phyloP scores from a whole-genome alignment of 352 stramenopile species.

The Bremia lactucae region DNA sequence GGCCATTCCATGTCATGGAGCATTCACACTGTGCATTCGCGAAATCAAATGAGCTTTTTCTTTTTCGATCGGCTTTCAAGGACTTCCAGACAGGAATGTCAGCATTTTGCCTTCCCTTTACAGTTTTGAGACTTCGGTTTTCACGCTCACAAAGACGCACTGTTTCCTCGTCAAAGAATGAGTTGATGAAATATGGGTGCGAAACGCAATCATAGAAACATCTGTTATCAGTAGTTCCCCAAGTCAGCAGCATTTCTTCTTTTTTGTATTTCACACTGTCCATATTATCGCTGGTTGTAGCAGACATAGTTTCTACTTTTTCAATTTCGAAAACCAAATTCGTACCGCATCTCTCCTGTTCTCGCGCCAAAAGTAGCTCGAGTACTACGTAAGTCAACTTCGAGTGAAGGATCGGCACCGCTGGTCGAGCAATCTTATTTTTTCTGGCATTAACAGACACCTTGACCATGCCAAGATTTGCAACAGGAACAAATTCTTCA shows the following conservation, averaged over 20 bases:
- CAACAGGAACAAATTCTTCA: slow-evolving; percentile 66
- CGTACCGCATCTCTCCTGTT: slow-evolving; percentile 14
- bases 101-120: slow-evolving; percentile 55
- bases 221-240: slow-evolving; percentile 30
- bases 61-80: slow-evolving; percentile 10
- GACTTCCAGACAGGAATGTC: slow-evolving; percentile 63
- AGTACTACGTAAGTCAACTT: slow-evolving; percentile 41
- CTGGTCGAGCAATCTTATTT: slow-evolving; percentile 44
- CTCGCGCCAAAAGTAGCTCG: slow-evolving; percentile 29
- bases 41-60: slow-evolving; percentile 3
- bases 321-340: slow-evolving; percentile 72
- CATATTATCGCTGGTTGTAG: slow-evolving; percentile 13
- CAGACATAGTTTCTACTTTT: slow-evolving; percentile 38
- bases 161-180: slow-evolving; percentile 55
- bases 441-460: slow-evolving; percentile 32
- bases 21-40: slow-evolving; percentile 21
- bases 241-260: slow-evolving; percentile 26
- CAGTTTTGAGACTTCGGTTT: slow-evolving; percentile 51
- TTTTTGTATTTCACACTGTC: slow-evolving; percentile 25
- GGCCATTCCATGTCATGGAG: slow-evolving; percentile 28
- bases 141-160: slow-evolving; percentile 33
- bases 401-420: slow-evolving; percentile 43
- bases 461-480: slow-evolving; percentile 72
- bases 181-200: slow-evolving; percentile 65
- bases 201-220: slow-evolving; percentile 45